These are phyloP conservation scores for Pistacia integerrima DNA, from an alignment of 345 rosid genomes.

Conservation along the genomic window DNA sequence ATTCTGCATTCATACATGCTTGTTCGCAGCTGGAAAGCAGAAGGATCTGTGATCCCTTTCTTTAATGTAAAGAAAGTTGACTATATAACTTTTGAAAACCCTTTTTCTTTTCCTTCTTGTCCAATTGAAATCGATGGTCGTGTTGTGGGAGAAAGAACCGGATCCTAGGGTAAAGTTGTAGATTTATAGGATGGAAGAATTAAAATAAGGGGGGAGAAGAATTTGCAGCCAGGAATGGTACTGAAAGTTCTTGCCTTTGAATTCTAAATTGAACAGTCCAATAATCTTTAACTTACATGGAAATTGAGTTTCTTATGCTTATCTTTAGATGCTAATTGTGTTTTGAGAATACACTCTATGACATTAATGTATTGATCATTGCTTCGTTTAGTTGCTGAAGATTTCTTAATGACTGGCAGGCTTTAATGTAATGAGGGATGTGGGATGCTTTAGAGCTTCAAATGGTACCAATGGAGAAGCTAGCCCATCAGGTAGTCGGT, in stretches of 20 bases:
- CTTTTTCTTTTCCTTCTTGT: not conserved
- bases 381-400: constrained; percentile 1
- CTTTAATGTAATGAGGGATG: constrained; percentile 27
- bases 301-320: not conserved
- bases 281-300: not conserved
- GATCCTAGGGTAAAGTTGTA: not conserved
- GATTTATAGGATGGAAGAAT: not conserved
- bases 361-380: not conserved
- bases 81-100: constrained; percentile 3
- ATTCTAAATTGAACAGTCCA: not conserved
- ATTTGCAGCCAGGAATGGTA: not conserved
- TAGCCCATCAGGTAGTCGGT: constrained; percentile 28
- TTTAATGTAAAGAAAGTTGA: constrained; percentile 12
- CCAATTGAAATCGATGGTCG: not conserved
- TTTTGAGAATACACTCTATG: not conserved
- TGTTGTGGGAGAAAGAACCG: not conserved
- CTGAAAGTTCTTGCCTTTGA: not conserved
- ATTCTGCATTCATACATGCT: not conserved
- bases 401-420: constrained; percentile 30
- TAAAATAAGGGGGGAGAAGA: not conserved
- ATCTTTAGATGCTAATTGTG: not conserved
- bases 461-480: constrained; percentile 32
- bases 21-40: not conserved
- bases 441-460: constrained; percentile 27
- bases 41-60: constrained; percentile 2